These are phyloP conservation scores for Camelina hispida DNA, from an alignment of 345 rosid species.

Conservation along the genomic window DNA sequence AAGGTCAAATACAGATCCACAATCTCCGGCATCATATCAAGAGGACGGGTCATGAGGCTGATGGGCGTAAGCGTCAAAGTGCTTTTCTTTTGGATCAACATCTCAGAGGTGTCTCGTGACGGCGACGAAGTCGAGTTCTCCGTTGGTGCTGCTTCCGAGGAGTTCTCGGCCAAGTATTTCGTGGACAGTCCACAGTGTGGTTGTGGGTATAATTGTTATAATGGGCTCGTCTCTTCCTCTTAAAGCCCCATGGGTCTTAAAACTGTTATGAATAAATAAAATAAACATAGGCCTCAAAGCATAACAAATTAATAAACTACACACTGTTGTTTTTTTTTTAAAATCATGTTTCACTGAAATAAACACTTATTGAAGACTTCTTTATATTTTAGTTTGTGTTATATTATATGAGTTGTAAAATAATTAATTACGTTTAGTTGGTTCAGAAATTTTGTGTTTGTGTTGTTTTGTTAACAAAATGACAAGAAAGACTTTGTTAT, in stretches of 20 bases:
- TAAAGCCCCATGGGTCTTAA: neutral
- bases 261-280: neutral
- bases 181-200: conserved; percentile 77
- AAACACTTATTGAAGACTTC: no score
- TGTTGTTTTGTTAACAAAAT: neutral
- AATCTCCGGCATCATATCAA: conserved; percentile 53
- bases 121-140: conserved; percentile 54
- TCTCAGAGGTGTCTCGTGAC: conserved; percentile 51
- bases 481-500: neutral
- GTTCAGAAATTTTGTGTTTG: no score
- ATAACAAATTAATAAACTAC: neutral
- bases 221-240: neutral
- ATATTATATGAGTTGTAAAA: no score
- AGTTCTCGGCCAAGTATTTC: conserved; percentile 51
- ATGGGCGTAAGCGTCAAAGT: conserved; percentile 64
- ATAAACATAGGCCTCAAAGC: neutral
- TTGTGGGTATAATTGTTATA: conserved; percentile 68
- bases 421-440: no score
- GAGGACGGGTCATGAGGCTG: conserved; percentile 48
- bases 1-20: conserved; percentile 57
- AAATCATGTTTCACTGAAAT: neutral
- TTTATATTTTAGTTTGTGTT: no score
- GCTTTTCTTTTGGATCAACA: conserved; percentile 61
- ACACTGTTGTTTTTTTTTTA: no score
- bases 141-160: conserved; percentile 59